These are phyloP conservation scores for Cafeteria roenbergensis DNA, from an alignment of 108 stramenopile species.

Conservation along the genomic window DNA sequence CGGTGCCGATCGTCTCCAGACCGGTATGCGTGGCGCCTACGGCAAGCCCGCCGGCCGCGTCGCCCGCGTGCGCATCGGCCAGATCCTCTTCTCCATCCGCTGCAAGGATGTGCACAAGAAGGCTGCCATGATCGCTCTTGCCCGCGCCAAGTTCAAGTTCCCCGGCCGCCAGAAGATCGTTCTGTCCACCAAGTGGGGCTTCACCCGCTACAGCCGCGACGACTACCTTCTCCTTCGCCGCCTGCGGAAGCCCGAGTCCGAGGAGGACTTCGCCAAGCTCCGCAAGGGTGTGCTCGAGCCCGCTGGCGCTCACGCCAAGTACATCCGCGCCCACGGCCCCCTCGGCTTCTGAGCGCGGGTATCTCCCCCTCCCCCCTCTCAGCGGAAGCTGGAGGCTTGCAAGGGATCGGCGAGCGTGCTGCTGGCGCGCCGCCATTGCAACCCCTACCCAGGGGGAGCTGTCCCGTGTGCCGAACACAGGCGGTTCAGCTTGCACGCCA, in stretches of 20 bases:
- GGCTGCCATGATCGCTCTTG: conserved; percentile 90
- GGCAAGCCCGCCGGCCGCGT: conserved; percentile 98
- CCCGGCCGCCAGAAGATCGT: conserved; percentile 99
- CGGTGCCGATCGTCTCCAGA: conserved; percentile 96
- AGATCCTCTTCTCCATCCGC: conserved; percentile 82
- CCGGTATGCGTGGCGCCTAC: conserved; percentile 99
- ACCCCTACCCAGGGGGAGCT: too few relatives aligned
- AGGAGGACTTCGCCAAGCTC: conserved; percentile 77
- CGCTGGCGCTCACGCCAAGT: conserved; percentile 42
- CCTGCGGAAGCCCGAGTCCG: conserved; percentile 71
- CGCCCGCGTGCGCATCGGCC: conserved; percentile 95
- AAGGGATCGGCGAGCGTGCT: too few relatives aligned
- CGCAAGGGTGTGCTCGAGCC: conserved; percentile 53
- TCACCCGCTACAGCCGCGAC: conserved; percentile 90
- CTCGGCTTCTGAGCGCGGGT: too few relatives aligned
- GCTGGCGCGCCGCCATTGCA: too few relatives aligned
- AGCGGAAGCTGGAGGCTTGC: too few relatives aligned
- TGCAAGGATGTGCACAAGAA: conserved; percentile 74
- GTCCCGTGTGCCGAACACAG: too few relatives aligned
- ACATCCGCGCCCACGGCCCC: conserved; percentile 39
- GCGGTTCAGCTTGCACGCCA: too few relatives aligned
- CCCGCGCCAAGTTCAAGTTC: conserved; percentile 99
- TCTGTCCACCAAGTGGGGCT: conserved; percentile 97
- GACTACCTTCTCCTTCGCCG: conserved; percentile 84
- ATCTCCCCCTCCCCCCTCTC: too few relatives aligned